These are phyloP conservation scores for Cenchrus americanus DNA, from an alignment of 176 grass and related monocot genomes.

Conservation along the genomic window DNA sequence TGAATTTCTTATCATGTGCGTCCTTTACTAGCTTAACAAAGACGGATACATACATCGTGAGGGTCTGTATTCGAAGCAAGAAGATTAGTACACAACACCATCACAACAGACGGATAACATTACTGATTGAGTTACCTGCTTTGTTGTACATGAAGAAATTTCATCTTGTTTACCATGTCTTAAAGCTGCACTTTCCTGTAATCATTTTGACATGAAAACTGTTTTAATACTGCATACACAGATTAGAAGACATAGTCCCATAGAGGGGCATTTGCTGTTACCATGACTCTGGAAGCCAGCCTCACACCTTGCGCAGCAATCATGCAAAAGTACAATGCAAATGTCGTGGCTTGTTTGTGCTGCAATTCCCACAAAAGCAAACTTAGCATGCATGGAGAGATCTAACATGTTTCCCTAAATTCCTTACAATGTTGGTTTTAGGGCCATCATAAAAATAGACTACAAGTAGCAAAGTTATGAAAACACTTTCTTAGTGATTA, in stretches of 20 bases:
- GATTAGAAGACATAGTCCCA: neutral
- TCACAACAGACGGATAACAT: too few relatives aligned
- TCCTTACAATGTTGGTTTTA: neutral
- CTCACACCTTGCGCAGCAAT: neutral
- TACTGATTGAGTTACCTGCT: neutral
- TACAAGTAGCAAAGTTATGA: neutral
- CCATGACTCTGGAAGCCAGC: conserved; percentile 23
- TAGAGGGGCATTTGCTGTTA: neutral
- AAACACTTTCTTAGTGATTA: neutral
- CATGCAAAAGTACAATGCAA: neutral
- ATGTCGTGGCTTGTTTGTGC: neutral
- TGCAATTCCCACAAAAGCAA: neutral
- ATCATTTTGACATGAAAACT: conserved; percentile 15
- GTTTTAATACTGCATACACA: neutral
- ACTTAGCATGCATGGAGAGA: neutral
- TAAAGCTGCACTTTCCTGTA: conserved; percentile 26
- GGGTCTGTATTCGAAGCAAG: neutral
- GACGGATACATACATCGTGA: neutral
- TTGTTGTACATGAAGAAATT: conserved; percentile 33
- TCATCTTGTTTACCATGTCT: neutral
- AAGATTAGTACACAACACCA: neutral
- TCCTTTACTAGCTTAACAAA: conserved; percentile 5
- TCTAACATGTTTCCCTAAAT: neutral
- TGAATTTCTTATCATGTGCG: neutral
- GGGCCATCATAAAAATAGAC: neutral